Evolutionary conservation across 2,329 filamentous ascomycete species (phyloP).

Genomic region (Aspergillus ustus): DNA sequence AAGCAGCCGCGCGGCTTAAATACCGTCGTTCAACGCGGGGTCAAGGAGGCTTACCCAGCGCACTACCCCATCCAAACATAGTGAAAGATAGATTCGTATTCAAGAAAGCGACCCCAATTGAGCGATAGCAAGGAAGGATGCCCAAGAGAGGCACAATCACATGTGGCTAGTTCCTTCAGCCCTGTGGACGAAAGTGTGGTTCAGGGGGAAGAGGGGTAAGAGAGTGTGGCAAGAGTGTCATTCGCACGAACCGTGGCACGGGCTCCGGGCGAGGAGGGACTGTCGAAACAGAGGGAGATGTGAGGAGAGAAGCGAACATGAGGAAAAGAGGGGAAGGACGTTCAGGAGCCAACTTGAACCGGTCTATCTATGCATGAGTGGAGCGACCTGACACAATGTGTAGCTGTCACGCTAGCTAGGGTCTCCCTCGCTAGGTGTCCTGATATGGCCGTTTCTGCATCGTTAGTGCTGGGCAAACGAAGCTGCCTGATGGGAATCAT

Average conservation of each 20-base stretch:
- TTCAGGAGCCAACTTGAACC: neutral
- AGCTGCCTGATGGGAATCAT: neutral
- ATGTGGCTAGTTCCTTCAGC: conserved; percentile 2
- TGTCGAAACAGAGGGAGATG: neutral
- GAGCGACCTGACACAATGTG: conserved; percentile 1
- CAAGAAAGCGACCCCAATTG: neutral
- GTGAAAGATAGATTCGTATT: conserved; percentile 6
- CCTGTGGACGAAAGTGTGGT: conserved; percentile 5
- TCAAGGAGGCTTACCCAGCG: conserved; percentile 33
- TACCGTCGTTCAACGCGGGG: neutral
- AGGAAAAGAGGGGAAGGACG: conserved; percentile 1
- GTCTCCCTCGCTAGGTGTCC: neutral
- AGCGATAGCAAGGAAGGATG: neutral
- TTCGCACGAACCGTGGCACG: neutral
- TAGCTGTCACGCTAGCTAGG: neutral
- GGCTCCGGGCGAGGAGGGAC: neutral
- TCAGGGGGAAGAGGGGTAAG: conserved; percentile 6
- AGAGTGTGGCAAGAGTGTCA: neutral
- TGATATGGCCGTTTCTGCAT: neutral
- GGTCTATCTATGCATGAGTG: conserved; percentile 9
- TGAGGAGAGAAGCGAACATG: neutral
- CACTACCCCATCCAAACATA: conserved; percentile 43
- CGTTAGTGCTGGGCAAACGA: neutral
- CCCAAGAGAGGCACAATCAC: conserved; percentile 3
- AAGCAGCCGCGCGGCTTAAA: neutral